Percentiles rank a stretch among this genome's conserved stretches.
These are phyloP conservation scores for Hyaloscypha finlandica DNA, from an alignment of 495 filamentous ascomycete species.

Conservation along the genomic window DNA sequence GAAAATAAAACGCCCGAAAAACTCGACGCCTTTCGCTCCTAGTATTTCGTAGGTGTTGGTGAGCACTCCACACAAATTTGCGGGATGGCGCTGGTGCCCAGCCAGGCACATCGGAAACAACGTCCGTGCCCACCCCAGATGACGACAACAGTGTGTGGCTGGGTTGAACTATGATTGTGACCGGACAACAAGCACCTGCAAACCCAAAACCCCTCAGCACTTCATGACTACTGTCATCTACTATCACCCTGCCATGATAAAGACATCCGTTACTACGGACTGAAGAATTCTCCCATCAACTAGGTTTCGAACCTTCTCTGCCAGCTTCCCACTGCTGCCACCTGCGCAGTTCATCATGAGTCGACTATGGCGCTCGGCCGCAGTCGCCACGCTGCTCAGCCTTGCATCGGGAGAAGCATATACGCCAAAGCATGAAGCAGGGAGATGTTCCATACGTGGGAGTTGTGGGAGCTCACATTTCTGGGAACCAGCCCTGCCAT, in stretches of 20 bases:
- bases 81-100: background rate
- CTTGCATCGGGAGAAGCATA: constrained; percentile 32
- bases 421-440: constrained; percentile 75
- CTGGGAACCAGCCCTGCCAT: constrained; percentile 86
- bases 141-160: background rate
- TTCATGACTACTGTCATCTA: background rate
- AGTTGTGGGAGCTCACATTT: constrained; percentile 87
- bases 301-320: background rate
- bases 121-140: background rate
- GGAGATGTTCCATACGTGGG: constrained; percentile 87
- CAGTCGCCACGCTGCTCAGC: constrained; percentile 22
- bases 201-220: background rate
- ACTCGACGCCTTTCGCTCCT: too few species aligned
- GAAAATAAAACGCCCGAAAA: too few species aligned
- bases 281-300: background rate
- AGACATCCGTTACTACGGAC: background rate
- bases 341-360: constrained; percentile 16
- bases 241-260: background rate
- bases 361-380: constrained; percentile 25
- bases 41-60: too few species aligned
- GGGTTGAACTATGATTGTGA: background rate
- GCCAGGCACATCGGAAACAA: background rate
- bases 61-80: too few species aligned
- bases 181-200: background rate
- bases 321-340: background rate